Evolutionary conservation across 345 rosid species (phyloP), one percentile per base, ranked within the genome.

Genomic region (Turritis glabra): DNA sequence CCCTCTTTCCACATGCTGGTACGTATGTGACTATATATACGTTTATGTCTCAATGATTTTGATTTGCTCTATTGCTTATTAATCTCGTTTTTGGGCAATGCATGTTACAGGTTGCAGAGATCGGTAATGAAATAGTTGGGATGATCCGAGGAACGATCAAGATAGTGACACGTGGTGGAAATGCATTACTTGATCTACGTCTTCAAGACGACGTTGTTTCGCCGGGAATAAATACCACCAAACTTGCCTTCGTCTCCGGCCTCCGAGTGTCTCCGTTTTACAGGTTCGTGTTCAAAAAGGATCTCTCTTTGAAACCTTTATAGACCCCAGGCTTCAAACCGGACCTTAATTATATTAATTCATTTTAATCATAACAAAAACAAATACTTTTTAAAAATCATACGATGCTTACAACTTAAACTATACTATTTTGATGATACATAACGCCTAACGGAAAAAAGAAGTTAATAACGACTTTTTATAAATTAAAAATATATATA

Each of bases 1-100:
- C 97, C 98, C 52, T 89, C 93, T 77, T 96, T 89, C 69, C 94
- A 86, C 85, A 96, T 96, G 97, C 87, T 96, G 96, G 99, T 92
- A 81, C 63, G 73, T 71, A 35, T 60, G 3, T 44, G 22, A 2
- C 5, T 22, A 19, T 30, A 8, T n/a, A 3, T 85, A 75, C 46
- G 32, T 54, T 33, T 47, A 41, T 50, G 64, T 19, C 19, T 41
- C n/a, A 35, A 40, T 27, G 64, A 5, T 57, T 48, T 35, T 46
- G 13, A 13, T 67, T 38, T 55, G 17, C 18, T 58, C 19, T 18
- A 25, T 37, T 48, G 11, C 12, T 35, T 21, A 35, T 54, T 47
- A 57, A 57, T 15, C 23, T 55, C 48, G 41, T 35, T 35, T 67
- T 21, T 25, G 40, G 68, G 41, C 37, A 65, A 60, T 66, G 64